phyloP scores from a whole-genome alignment of 2,329 filamentous ascomycete species.

The Hypoxylon sp. region DNA sequence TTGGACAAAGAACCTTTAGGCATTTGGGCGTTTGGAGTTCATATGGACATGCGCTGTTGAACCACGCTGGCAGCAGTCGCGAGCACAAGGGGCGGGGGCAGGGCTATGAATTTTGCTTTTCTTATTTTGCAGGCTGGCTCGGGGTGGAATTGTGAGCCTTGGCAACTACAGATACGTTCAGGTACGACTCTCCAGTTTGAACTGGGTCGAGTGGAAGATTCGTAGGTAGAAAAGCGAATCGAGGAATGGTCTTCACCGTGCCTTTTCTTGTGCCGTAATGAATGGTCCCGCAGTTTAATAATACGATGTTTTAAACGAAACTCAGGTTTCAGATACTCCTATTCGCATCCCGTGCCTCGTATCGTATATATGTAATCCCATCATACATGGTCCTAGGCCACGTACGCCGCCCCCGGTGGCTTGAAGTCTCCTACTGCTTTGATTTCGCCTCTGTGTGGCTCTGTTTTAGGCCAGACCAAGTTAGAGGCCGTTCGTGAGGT shows the following conservation, averaged over 20 bases:
- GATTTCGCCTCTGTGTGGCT: background rate
- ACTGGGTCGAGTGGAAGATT: background rate
- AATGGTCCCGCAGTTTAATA: background rate
- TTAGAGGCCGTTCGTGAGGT: background rate
- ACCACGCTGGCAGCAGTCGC: slow-evolving; percentile 4
- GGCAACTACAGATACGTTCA: background rate
- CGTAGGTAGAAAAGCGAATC: slow-evolving; percentile 8
- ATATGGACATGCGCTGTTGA: slow-evolving; percentile 2
- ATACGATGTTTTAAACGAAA: background rate
- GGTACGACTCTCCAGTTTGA: slow-evolving; percentile 2
- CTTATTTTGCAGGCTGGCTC: background rate
- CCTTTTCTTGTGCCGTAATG: background rate
- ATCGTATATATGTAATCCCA: background rate
- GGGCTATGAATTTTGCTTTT: background rate
- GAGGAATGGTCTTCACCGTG: background rate
- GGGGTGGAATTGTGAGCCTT: background rate
- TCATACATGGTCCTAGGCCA: background rate
- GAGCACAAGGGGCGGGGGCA: slow-evolving; percentile 3
- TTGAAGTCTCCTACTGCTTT: background rate
- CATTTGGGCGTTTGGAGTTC: slow-evolving; percentile 33
- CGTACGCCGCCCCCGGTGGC: background rate
- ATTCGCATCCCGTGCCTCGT: background rate
- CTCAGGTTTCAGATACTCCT: background rate
- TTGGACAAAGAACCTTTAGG: slow-evolving; percentile 24
- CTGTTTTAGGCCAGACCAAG: background rate